Base-by-base conservation (phyloP, 1,139 yeast species). In the Candida sanyaensis region DNA sequence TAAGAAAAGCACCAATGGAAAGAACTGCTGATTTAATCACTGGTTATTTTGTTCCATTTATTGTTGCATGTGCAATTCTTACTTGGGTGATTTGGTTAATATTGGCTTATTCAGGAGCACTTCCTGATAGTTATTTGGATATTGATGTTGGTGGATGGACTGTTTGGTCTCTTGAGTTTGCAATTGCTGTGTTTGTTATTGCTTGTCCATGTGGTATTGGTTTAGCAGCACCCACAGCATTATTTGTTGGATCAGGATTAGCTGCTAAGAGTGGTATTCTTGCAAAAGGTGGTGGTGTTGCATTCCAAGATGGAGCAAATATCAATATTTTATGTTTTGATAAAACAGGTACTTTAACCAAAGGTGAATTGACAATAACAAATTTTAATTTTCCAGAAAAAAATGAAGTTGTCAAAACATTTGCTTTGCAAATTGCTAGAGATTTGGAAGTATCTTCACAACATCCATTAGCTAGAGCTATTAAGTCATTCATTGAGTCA, bases 251-350 rank as follows among this genome's bases (percentile, higher is more conserved):
- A 0, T 68, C 78, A 4, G 78, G 78, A 0, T 61, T 75, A 51
- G 78, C 80, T 32, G 78, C 79, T 10, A 73, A 69, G 48, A 55
- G 83, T 60, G 95, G 95, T n/a, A 83, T 87, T 43, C 69, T 87
- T 42, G 91, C 88, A 1, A 78, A 85, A 57, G 93, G 93, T 31
- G 95, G 95, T 10, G 95, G 95, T 41, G 84, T 82, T 45, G 91
- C 93, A 1, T 86, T 87, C 60, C 92, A 87, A 64, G 90, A 87
- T 59, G 92, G 87, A 2, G 80, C 91, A 1, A 71, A 70, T 29
- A 71, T 84, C 31, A 79, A 81, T 48, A 77, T 84, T 41, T 79
- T 86, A 11, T 87, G 92, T 57, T 87, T 87, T 63, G 95, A 87
- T 64, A 87, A 87, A 56, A 87, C 95, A 0, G 95, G 95, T 1